Conservation (phyloP, 371 early-diverging fungal genomes). For the Dinochytrium kinnereticum region DNA sequence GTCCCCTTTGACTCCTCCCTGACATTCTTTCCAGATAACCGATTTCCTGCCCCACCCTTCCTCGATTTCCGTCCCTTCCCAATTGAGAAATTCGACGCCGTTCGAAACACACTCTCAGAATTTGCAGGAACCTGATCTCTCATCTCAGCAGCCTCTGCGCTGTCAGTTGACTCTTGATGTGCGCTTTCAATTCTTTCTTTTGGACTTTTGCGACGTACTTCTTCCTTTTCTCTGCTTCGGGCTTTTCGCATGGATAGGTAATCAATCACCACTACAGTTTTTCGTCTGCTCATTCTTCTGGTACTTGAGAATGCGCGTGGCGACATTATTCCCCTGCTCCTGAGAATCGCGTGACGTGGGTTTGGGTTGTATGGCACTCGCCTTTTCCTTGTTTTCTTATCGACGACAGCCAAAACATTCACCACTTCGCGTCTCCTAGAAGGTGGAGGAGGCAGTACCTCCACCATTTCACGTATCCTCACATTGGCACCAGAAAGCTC, state of each 20-base stretch:
- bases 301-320: neutral
- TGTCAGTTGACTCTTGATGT: neutral
- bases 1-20: neutral
- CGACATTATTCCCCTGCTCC: neutral
- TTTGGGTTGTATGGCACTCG: neutral
- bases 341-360: neutral
- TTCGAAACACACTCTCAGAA: too few relatives aligned
- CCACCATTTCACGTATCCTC: neutral
- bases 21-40: neutral
- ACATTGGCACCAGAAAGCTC: conserved; percentile 3
- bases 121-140: neutral
- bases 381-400: neutral
- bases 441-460: conserved; percentile 6
- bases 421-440: neutral
- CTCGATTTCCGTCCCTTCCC: neutral
- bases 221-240: neutral
- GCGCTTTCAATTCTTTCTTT: neutral
- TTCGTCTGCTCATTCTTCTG: neutral
- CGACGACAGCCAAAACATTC: neutral
- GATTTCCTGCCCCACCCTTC: neutral
- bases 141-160: neutral
- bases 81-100: too few relatives aligned
- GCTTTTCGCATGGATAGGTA: neutral
- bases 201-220: neutral
- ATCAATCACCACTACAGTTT: neutral